A percentile compares a stretch with the other conserved stretches of the same genome.
phyloP scores from a whole-genome alignment of 2,329 filamentous ascomycete species.

The Mollisia scopiformis region DNA sequence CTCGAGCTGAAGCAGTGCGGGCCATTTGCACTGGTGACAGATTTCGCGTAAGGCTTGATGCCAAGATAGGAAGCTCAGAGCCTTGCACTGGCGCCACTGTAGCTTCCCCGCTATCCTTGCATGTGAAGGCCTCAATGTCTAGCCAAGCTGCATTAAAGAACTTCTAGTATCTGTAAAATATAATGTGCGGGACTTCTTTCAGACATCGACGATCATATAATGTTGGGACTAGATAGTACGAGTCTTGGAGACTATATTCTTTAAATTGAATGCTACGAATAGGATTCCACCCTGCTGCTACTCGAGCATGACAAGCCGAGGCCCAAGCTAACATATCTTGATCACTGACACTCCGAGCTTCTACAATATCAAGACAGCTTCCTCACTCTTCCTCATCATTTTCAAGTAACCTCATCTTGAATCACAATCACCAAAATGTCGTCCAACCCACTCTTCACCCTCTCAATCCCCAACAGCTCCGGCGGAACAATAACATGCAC shows the following conservation, averaged over 20 bases:
- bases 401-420: neutral
- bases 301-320: constrained; percentile 15
- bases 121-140: neutral
- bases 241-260: no score
- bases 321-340: constrained; percentile 11
- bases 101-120: neutral
- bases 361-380: neutral
- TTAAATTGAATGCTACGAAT: neutral
- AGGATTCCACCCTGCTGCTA: neutral
- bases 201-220: no score
- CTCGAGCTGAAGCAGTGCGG: neutral
- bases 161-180: no score
- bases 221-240: no score
- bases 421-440: constrained; percentile 19
- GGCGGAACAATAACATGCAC: constrained; percentile 65
- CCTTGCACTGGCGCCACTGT: constrained; percentile 15
- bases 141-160: no score
- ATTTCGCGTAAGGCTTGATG: constrained; percentile 12
- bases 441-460: constrained; percentile 53
- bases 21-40: constrained; percentile 20
- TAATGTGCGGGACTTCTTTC: no score
- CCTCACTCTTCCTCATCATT: neutral
- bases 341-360: neutral
- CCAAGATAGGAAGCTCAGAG: constrained; percentile 11
- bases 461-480: constrained; percentile 55